Base-by-base conservation (phyloP, 2,329 filamentous ascomycete genomes). In the Hypoxylon sp. region DNA sequence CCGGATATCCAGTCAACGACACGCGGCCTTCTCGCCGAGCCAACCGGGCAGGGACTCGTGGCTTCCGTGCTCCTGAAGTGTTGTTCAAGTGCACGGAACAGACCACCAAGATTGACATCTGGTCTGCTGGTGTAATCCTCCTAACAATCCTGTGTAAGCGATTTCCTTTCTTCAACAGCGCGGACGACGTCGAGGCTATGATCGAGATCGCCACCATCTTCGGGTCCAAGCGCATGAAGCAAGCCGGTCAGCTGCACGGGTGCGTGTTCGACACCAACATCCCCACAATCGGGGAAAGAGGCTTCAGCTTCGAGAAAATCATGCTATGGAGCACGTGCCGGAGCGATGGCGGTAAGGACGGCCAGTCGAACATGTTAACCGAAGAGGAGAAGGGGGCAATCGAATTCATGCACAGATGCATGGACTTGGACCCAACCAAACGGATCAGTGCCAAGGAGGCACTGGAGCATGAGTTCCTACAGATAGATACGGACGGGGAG, bases 131-230 rank as follows among this genome's bases (percentile, higher is more conserved):
- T 37, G 93, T 99, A n/a, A 96, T 99, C 52, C 83, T 99, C 2
- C 81, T 99, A n/a, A 99, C 95, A 0, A 89, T 99, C 62, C 81
- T 99, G 11, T 94, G 91, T 35, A 89, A 90, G 54, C 88, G 95
- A 3, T 99, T 99, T 69, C 95, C 95, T 1, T 99, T 99, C 77
- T 99, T 99, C 82, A 97, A 99, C 77, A 96, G 91, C 41, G 89
- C 92, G n/a, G 95, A 99, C 73, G 95, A 99, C 69, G 90, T 99
- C 43, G 95, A 99, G 71, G 95, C 95, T 48, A 89, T 97, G 83
- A 94, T 99, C 66, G 95, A 99, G 75, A 96, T 99, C 65, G 91
- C 93, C 29, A 96, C 92, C 56, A 96, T 99, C 59, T 97, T 98
- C 73, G 95, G 95, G 46, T 83, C 83, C 37, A 88, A 85, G 71